Base-by-base conservation (phyloP, 179 eudicot species). In the Corrigiola litoralis region DNA sequence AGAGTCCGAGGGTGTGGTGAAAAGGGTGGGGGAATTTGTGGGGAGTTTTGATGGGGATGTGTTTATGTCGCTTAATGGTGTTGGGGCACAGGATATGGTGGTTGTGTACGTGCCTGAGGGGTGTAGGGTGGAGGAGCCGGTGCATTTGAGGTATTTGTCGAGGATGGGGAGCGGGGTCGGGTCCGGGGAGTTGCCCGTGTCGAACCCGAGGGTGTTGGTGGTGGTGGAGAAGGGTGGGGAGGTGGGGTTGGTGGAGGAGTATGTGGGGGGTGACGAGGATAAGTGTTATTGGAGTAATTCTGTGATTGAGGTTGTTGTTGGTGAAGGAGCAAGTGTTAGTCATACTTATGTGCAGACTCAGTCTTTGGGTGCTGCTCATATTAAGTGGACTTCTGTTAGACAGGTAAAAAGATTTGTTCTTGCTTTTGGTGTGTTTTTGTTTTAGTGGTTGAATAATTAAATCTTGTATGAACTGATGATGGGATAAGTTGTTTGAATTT, bases 151-250 rank as follows among this genome's bases (percentile, higher is more conserved):
- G 74, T 88, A 80, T 67, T 73, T 64, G 40, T 82, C 97, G 0
- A 34, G 71, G 25, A 71, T 72, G 75, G 87, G 90, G 75, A 73
- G 75, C 14, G 86, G 77, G 42, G 60, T 42, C 14, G 96, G 76
- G 63, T 80, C 80, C 32, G 88, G 86, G 1, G 42, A 51, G 56
- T 71, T 94, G 73, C 96, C 96, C 0, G 67, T 86, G 40, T 94
- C 97, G 34, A 94, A 86, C 69, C 99, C 99, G 3, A 85, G 99
- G 66, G 92, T 91, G 23, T 67, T 94, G 66, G 83, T 90, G 68
- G 54, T 94, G 78, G 97, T 94, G 66, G 99, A 94, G 82, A 94
- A 85, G 67, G 99, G 96, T 50, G 97, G 91, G 49, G 87, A 90
- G 63, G 70, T 92, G 80, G 72, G 84, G 16, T 71, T 92, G 51